Evolutionary conservation across 768 basidiomycete species (phyloP), one percentile per base, ranked within the genome.

Genomic region (Scleroderma bovista): DNA sequence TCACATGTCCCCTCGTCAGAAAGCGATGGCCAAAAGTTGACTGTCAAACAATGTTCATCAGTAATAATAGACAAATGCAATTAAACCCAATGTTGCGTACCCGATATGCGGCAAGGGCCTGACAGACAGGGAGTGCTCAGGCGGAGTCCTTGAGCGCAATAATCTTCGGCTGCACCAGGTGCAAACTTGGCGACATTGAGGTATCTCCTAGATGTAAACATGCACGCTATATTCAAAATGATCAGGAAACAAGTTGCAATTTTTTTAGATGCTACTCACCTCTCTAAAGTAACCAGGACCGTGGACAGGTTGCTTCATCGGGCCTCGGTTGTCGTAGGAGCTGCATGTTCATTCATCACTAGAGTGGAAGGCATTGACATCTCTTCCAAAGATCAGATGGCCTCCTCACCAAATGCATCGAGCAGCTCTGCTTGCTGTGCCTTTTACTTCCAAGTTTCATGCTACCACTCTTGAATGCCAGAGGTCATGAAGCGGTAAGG

Each of bases 381-480:
- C 36, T 70, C 73, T 44, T 80, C 78, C 1, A 83, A 72, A 6
- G 77, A n/a, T n/a, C n/a, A 73, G 43, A 81, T 70, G 33, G 77
- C 78, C 48, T 89, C 88, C 1, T 85, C 86, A 10, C 93, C 94
- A 9, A 98, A 75, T 2, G 90, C 88, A 61, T 93, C 90, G 36
- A 94, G 66, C 19, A 96, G 66, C 54, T 95, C 94, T 6, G 88
- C 84, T 62, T 95, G 89, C 60, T 86, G 88, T 23, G 84, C 85
- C 71, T 90, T 94, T 95, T 97, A 60, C 80, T 79, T 31, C 95
- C 94, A 12, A 99, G 79, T 60, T 98, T 97, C 95, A 99, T 97
- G 22, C 95, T 94, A 10, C 83, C 78, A 38, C 87, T 82, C 73
- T 95, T 96, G 83, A 98, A 98, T 6, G 88, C 80, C 12, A 91